Evolutionary conservation across 345 rosid species (phyloP).

Genomic region (Noccaea caerulescens): DNA sequence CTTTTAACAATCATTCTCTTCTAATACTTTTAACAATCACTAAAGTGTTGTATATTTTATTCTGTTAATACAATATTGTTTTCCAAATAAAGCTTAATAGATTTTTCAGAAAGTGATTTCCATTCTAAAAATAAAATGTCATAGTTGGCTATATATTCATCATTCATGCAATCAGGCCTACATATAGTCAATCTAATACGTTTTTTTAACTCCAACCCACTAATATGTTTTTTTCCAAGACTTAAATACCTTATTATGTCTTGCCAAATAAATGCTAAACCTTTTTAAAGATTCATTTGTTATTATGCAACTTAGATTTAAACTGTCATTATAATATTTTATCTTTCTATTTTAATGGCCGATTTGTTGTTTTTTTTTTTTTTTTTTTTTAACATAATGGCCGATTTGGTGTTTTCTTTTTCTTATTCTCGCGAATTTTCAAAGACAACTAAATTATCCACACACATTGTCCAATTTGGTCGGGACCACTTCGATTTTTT

Average conservation of each 20-base stretch:
- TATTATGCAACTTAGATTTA: not conserved
- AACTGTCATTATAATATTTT: not conserved
- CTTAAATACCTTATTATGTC: not conserved
- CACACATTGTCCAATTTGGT: constrained; percentile 33
- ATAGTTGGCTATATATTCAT: constrained; percentile 5
- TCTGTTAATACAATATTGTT: not conserved
- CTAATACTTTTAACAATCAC: not conserved
- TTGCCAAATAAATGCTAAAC: constrained; percentile 16
- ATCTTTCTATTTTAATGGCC: not conserved
- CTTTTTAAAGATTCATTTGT: not conserved
- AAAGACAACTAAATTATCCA: constrained; percentile 34
- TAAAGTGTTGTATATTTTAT: not conserved
- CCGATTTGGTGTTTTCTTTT: not conserved
- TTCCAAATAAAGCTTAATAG: constrained; percentile 1
- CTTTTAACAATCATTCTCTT: not conserved
- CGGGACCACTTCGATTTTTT: constrained; percentile 28
- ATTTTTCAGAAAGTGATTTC: not conserved
- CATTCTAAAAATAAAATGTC: not conserved
- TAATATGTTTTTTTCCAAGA: constrained; percentile 15
- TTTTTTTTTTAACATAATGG: not conserved
- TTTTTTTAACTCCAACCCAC: not conserved
- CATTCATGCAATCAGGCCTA: constrained; percentile 20
- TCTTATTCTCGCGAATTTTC: constrained; percentile 28
- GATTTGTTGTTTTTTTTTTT: constrained; percentile 6
- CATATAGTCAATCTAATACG: constrained; percentile 15